phyloP scores from a whole-genome alignment of 768 basidiomycete genomes.

The Daedaleopsis nitida region DNA sequence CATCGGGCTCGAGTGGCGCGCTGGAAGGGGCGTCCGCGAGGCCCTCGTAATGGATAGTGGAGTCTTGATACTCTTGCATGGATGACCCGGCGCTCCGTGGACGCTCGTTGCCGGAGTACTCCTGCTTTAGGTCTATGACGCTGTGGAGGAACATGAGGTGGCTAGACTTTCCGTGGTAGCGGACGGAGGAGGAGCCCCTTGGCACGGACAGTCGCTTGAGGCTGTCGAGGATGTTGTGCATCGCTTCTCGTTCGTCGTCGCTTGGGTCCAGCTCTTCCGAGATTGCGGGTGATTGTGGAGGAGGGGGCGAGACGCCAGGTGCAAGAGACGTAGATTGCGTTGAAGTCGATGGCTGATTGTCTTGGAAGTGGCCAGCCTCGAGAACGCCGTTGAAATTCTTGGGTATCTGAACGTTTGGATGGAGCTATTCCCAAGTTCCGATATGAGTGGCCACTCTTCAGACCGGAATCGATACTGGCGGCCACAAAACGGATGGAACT shows the following conservation, averaged over 20 bases:
- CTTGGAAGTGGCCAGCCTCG: background rate
- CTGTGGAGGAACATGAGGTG: constrained; percentile 21
- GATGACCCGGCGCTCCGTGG: background rate
- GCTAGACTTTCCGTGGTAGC: constrained; percentile 27
- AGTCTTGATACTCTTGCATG: background rate
- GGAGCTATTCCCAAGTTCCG: background rate
- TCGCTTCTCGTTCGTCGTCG: constrained; percentile 23
- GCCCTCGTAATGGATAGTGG: no score
- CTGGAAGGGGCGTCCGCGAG: background rate
- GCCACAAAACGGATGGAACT: no score
- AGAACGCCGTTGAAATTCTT: constrained; percentile 5
- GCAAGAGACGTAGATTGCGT: background rate
- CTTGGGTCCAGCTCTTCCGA: constrained; percentile 19
- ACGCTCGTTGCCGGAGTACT: background rate
- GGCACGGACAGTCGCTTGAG: background rate
- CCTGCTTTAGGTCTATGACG: constrained; percentile 7
- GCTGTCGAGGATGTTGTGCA: constrained; percentile 4
- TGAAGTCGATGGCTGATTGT: background rate
- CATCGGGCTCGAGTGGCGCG: background rate
- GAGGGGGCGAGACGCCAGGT: background rate
- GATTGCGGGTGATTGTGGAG: background rate
- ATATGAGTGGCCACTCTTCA: no score
- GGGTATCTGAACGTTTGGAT: background rate
- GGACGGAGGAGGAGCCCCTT: background rate
- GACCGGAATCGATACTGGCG: no score